phyloP scores from a whole-genome alignment of 257 asterid species.

The Solanum clarkiae region DNA sequence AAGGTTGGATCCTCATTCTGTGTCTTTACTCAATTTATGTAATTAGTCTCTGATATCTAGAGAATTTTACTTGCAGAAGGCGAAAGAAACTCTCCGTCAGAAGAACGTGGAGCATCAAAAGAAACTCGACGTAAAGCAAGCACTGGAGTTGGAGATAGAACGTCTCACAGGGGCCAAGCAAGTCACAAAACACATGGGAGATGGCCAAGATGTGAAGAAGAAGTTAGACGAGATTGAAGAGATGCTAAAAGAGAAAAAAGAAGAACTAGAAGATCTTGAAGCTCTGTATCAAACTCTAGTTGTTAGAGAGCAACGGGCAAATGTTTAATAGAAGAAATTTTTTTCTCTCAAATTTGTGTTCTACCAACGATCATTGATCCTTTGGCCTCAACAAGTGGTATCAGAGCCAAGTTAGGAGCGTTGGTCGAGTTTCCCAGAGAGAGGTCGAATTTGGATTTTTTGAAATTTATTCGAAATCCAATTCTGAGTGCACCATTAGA shows the following conservation, averaged over 20 bases:
- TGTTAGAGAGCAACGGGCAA: constrained; percentile 35
- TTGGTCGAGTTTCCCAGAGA: no score
- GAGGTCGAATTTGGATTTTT: no score
- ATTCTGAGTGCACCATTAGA: no score
- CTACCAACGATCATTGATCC: no score
- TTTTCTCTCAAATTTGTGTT: no score
- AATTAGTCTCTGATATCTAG: background rate
- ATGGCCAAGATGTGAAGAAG: constrained; percentile 28
- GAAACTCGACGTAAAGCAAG: constrained; percentile 60
- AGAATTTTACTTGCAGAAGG: constrained; percentile 26
- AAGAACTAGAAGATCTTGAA: constrained; percentile 35
- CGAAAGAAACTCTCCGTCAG: constrained; percentile 39
- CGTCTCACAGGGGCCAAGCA: constrained; percentile 42
- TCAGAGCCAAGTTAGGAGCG: no score
- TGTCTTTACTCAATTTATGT: background rate
- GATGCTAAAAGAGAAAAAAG: constrained; percentile 49
- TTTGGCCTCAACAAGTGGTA: no score
- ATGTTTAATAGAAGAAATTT: no score
- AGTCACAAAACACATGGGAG: constrained; percentile 54
- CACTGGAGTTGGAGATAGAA: constrained; percentile 47
- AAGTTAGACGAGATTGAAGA: constrained; percentile 31
- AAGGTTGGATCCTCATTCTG: constrained; percentile 26
- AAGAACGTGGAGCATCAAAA: constrained; percentile 42
- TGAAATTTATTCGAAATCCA: no score
- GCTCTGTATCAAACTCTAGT: constrained; percentile 32